Evolutionary conservation across 768 basidiomycete genomes (phyloP).

Genomic region (Fibroporia radiculosa): DNA sequence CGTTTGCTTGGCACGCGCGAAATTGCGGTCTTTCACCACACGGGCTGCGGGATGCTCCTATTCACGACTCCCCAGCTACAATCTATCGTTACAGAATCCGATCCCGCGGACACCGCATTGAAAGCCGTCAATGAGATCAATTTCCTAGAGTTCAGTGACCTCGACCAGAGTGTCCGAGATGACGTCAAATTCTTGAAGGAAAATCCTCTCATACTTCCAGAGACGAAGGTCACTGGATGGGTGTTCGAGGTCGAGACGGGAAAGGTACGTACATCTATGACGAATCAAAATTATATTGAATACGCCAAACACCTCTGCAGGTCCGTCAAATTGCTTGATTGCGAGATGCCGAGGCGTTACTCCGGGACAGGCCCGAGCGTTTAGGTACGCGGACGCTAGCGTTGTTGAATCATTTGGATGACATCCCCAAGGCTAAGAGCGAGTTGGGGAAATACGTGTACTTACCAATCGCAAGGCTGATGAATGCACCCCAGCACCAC

Average conservation of each 20-base stretch:
- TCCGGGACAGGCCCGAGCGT: too few species aligned
- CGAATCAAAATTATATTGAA: too few species aligned
- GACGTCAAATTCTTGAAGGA: constrained; percentile 54
- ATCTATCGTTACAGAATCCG: constrained; percentile 38
- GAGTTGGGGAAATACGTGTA: too few species aligned
- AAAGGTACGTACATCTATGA: too few species aligned
- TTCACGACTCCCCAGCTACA: constrained; percentile 47
- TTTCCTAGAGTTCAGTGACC: constrained; percentile 44
- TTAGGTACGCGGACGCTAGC: too few species aligned
- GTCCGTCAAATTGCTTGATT: too few species aligned
- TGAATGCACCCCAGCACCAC: too few species aligned
- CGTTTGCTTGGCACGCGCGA: constrained; percentile 64
- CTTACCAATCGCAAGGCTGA: too few species aligned
- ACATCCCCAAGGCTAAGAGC: too few species aligned
- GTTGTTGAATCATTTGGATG: too few species aligned
- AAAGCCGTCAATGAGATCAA: constrained; percentile 37
- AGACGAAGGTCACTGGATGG: constrained; percentile 56
- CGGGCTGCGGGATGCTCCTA: constrained; percentile 65
- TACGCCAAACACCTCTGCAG: too few species aligned
- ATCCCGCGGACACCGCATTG: constrained; percentile 24
- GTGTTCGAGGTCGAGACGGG: constrained; percentile 57
- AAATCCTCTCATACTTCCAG: constrained; percentile 47
- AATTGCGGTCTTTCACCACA: constrained; percentile 64
- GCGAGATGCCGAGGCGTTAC: too few species aligned
- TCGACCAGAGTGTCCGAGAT: constrained; percentile 46